A percentile compares a stretch with the other conserved stretches of the same genome.
Conservation (phyloP, 352 stramenopile genomes). For the Globisporangium parvum region DNA sequence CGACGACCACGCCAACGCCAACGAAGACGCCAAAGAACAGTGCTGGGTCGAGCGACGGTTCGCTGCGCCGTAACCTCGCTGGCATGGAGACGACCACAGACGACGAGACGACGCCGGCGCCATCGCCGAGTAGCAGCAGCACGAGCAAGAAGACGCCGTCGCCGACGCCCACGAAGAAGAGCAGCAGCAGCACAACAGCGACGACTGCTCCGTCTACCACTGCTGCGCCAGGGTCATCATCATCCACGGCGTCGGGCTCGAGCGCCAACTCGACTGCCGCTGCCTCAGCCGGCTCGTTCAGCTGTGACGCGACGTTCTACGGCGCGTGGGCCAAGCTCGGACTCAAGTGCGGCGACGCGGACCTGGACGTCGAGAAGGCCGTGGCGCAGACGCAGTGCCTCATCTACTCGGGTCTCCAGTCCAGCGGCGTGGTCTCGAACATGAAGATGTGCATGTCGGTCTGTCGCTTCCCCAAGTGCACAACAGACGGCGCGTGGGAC, state of each 20-base stretch:
- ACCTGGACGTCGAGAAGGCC: slow-evolving; percentile 40
- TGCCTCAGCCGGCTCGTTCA: slow-evolving; percentile 37
- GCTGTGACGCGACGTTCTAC: slow-evolving; percentile 74
- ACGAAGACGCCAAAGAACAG: slow-evolving; percentile 3
- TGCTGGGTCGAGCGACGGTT: slow-evolving; percentile 3
- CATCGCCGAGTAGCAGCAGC: slow-evolving; percentile 10
- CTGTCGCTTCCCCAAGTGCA: slow-evolving; percentile 75
- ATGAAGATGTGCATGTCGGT: slow-evolving; percentile 70
- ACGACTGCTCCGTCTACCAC: not conserved
- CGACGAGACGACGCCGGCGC: not conserved
- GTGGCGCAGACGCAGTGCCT: slow-evolving; percentile 58
- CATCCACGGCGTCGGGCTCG: slow-evolving; percentile 8
- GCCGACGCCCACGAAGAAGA: slow-evolving; percentile 7
- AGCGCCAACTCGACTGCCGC: slow-evolving; percentile 11
- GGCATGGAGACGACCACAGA: slow-evolving; percentile 2
- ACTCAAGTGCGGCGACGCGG: slow-evolving; percentile 45
- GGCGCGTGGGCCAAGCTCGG: slow-evolving; percentile 62
- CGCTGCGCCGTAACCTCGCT: slow-evolving; percentile 5
- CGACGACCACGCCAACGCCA: slow-evolving; percentile 9
- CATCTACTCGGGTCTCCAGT: slow-evolving; percentile 68
- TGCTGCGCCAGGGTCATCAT: not conserved
- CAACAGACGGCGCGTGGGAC: slow-evolving; percentile 64
- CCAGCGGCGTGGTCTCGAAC: slow-evolving; percentile 37
- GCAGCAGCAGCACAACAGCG: not conserved
- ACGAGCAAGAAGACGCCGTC: slow-evolving; percentile 22